phyloP scores from a whole-genome alignment of 2,329 filamentous ascomycete species.

The Aspergillus sp. region DNA sequence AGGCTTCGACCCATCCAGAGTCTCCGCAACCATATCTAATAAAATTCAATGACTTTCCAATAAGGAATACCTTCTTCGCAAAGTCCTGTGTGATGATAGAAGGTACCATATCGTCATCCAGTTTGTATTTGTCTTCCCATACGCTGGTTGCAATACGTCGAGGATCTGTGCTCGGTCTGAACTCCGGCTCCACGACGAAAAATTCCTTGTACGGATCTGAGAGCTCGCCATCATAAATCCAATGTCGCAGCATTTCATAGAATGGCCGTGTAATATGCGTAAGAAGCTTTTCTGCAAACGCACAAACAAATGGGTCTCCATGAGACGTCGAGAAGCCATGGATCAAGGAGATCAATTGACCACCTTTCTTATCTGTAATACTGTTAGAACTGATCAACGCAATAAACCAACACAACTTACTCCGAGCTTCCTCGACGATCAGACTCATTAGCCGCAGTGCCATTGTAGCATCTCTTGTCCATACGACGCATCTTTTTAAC shows the following conservation, averaged over 20 bases:
- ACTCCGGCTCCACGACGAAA: constrained; percentile 80
- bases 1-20: constrained; percentile 89
- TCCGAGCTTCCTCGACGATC: constrained; percentile 86
- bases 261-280: constrained; percentile 87
- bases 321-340: constrained; percentile 91
- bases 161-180: constrained; percentile 46
- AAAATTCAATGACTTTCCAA: constrained; percentile 97
- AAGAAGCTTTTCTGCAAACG: constrained; percentile 85
- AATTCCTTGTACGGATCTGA: constrained; percentile 96
- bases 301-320: constrained; percentile 88
- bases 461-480: constrained; percentile 97
- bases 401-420: constrained; percentile 37
- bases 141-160: constrained; percentile 69
- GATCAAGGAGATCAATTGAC: constrained; percentile 88
- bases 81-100: constrained; percentile 92
- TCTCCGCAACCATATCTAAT: constrained; percentile 94
- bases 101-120: constrained; percentile 80
- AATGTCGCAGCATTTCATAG: constrained; percentile 90
- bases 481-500: constrained; percentile 89
- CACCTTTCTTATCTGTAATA: constrained; percentile 63
- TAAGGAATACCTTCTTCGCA: constrained; percentile 92
- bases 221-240: constrained; percentile 97
- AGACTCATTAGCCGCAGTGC: constrained; percentile 87
- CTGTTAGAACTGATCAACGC: constrained; percentile 6
- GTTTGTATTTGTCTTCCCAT: constrained; percentile 96